Base-by-base conservation (phyloP, 2,329 filamentous ascomycete genomes). In the Hypoxylon rubiginosum region DNA sequence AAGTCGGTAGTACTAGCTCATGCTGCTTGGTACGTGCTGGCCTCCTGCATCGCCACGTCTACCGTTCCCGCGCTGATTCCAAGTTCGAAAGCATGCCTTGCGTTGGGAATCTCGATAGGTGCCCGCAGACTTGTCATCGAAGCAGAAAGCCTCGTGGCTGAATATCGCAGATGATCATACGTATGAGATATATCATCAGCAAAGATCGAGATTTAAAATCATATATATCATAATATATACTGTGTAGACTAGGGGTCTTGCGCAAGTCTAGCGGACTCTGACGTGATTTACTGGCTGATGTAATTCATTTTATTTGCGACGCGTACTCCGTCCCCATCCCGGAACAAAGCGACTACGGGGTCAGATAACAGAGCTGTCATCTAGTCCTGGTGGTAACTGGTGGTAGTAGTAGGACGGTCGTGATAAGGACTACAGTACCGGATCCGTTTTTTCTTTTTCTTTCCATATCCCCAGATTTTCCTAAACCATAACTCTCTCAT, bases 281-380 rank as follows among this genome's bases (percentile, higher is more conserved):
- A 67, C 68, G 68, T 71, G 68, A 65, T 67, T 15, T 48, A 48
- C 32, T 50, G 66, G 66, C 66, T 67, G 68, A 69, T 69, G 68
- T 67, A 71, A 67, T 65, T 65, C 49, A 50, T 54, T 53, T 43
- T 58, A 19, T 43, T 62, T 36, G 26, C 54, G 43, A 55, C 32
- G 19, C n/a, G 26, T 48, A 36, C 39, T 49, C 51, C 34, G 19
- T 43, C 19, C 19, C 17, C 4, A 34, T 52, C 49, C 19, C 19
- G 26, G 28, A 28, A 24, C 24, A 53, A 21, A 24, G 15, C 50
- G 32, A 15, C 30, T 19, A 56, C 53, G 11, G 41, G 15, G 65
- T 62, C 54, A 57, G 62, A 68, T 68, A 65, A 59, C 49, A 49
- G 32, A 34, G 39, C 17, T 50, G 43, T 43, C 50, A 43, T 24